Base-by-base conservation (phyloP, 805 yeast genomes). In the Ogataea philodendri region DNA sequence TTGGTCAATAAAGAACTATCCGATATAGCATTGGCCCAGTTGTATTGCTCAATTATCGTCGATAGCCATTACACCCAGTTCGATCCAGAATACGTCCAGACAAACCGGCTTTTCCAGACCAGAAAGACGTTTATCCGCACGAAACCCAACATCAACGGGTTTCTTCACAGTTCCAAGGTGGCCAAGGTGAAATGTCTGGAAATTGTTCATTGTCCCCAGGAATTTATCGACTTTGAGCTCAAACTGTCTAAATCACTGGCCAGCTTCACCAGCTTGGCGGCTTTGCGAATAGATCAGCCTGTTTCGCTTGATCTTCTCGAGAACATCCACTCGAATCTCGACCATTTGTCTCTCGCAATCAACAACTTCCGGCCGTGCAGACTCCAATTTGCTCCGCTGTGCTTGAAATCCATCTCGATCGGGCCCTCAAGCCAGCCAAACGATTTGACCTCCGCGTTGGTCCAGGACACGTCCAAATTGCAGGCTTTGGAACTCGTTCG, bases 161-260 rank as follows among this genome's bases (percentile, higher is more conserved):
- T 52, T 13, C 33, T 44, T 26, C 27, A 24, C 4, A 15, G 19
- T 15, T 1, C 19, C 9, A 4, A 10, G 7, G 22, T 51, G 6
- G 22, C 35, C 24, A 16, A 42, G 16, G 36, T 46, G 31, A 32
- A 42, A 5, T 4, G 22, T 5, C 38, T 57, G 14, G 21, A 28
- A 4, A 50, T 56, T 3, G 41, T 41, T 2, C 32, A 39, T 19
- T 29, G 52, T 9, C 59, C 60, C 10, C 37, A 39, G 11, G 61
- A 57, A 22, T 55, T 55, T 34, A 52, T 55, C 15, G 56, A 56
- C 19, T 50, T 57, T 25, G 58, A 56, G 25, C 25, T 28, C 5
- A 35, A 39, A 17, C 28, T 54, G 23, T 29, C 26, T 5, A 22
- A 10, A n/a, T 15, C 26, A 22, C 22, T 47, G 15, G 23, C 31